Conservation (phyloP, 768 basidiomycete genomes). For the Pulveroboletus sp. region DNA sequence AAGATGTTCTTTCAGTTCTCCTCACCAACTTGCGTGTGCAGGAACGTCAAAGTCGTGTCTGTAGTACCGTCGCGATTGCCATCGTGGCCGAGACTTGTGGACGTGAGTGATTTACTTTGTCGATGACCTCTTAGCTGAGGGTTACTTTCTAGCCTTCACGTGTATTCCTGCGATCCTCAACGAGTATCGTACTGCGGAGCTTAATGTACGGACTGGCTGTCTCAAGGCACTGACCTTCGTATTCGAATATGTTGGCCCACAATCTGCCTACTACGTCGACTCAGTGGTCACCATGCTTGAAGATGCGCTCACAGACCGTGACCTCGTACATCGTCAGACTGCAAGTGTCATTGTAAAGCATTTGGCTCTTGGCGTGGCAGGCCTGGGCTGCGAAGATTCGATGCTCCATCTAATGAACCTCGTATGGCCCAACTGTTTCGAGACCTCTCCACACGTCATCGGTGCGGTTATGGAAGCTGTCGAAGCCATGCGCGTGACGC, state of each 20-base stretch:
- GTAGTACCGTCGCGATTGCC: conserved; percentile 96
- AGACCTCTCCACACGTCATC: conserved; percentile 97
- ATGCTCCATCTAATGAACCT: conserved; percentile 97
- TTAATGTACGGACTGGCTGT: conserved; percentile 98
- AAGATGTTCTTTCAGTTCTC: conserved; percentile 93
- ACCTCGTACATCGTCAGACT: conserved; percentile 97
- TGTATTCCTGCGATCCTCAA: conserved; percentile 98
- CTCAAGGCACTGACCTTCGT: conserved; percentile 98
- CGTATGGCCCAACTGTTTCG: conserved; percentile 99
- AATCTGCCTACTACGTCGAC: conserved; percentile 94
- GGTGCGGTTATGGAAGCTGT: conserved; percentile 98
- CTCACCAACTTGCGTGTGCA: conserved; percentile 96
- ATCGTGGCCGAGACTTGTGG: conserved; percentile 94
- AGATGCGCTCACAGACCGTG: conserved; percentile 96
- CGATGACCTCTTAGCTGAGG: conserved; percentile 1
- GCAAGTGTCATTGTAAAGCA: conserved; percentile 99
- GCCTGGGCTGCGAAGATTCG: conserved; percentile 96
- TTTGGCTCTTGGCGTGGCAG: conserved; percentile 92
- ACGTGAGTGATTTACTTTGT: conserved; percentile 32
- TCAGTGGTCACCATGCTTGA: conserved; percentile 98
- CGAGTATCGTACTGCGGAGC: conserved; percentile 96
- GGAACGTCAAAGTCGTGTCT: conserved; percentile 98
- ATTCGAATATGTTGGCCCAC: conserved; percentile 97
- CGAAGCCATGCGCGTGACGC: conserved; percentile 93
- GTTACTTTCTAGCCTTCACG: conserved; percentile 66